Base-by-base conservation (phyloP, 257 asterid species). In the Solanum tarijense region DNA sequence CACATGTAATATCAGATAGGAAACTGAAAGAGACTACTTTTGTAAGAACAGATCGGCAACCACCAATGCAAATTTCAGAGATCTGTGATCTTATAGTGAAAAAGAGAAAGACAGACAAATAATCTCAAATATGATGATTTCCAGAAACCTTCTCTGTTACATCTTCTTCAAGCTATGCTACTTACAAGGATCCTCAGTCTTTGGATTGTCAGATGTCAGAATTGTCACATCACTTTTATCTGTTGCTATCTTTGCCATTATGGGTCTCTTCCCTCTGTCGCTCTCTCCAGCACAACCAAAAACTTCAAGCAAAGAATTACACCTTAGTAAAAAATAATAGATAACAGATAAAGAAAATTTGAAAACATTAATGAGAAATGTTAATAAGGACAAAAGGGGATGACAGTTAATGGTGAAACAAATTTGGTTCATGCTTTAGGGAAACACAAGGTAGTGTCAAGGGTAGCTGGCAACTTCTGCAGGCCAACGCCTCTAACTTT, bases 211-310 rank as follows among this genome's bases (percentile, higher is more conserved):
- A 25, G 98, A 95, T 83, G 99, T 97, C 94, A 97, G 87, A 90
- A 97, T 90, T 27, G 99, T 97, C 83, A 97, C 93, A 81, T 97
- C 98, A 76, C 98, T 95, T 89, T 95, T 97, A 6, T 96, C 98
- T 5, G 98, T 92, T 27, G 99, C 98, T 72, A 96, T 91, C 93
- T 96, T 97, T 73, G 99, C 85, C 99, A 97, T 97, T 90, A 93
- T 85, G 12, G 98, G 99, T 83, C 99, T 95, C 94, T 97, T 96
- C 79, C 98, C 98, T 92, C 98, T 93, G 48, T 96, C 98, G 3
- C 87, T 83, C 89, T 97, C 99, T 43, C 99, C 99, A 86, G 39
- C 88, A 88, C 98, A 96, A 86, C 99, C 99, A 88, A 94, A 73
- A 89, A 97, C 99, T 96, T 90, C 89, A 91, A 72, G 89, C 73